A percentile compares a stretch with the other conserved stretches of the same genome.
Evolutionary conservation across 2,329 filamentous ascomycete genomes (phyloP).

Genomic region (Penicillium sumatraense): DNA sequence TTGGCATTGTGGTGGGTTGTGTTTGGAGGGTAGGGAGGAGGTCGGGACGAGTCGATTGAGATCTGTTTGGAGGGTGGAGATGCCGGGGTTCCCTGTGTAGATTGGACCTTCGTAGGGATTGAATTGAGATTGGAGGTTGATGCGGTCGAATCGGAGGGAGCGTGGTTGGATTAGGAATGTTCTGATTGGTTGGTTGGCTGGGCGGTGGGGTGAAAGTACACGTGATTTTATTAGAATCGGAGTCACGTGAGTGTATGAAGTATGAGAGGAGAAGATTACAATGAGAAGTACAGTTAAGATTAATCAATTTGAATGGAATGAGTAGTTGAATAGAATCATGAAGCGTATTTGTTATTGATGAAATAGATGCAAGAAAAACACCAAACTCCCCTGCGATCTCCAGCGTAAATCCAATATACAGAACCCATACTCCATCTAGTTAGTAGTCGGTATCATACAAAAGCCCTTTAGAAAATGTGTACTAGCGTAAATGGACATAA

Average conservation of each 20-base stretch:
- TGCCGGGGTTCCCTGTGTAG: neutral
- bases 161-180: conserved; percentile 28
- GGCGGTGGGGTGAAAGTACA: conserved; percentile 23
- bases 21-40: neutral
- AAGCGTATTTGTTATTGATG: neutral
- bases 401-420: conserved; percentile 7
- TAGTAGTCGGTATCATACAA: conserved; percentile 12
- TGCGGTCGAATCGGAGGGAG: conserved; percentile 25
- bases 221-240: neutral
- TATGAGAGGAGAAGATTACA: too few species aligned
- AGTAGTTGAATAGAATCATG: neutral
- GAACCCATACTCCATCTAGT: neutral
- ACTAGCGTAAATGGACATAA: conserved; percentile 6
- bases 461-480: conserved; percentile 5
- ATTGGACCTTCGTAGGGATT: conserved; percentile 5
- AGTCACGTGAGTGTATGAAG: too few species aligned
- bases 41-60: neutral
- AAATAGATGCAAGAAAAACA: neutral
- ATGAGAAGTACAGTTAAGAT: neutral
- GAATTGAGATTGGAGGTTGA: conserved; percentile 8
- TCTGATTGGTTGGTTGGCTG: conserved; percentile 32
- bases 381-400: neutral
- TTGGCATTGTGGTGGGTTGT: conserved; percentile 57
- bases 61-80: neutral
- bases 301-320: neutral